Percentiles rank a stretch among this genome's conserved stretches.
Evolutionary conservation across 1,284 basidiomycete species (phyloP).

Genomic region (Leccinum subspadiceum): DNA sequence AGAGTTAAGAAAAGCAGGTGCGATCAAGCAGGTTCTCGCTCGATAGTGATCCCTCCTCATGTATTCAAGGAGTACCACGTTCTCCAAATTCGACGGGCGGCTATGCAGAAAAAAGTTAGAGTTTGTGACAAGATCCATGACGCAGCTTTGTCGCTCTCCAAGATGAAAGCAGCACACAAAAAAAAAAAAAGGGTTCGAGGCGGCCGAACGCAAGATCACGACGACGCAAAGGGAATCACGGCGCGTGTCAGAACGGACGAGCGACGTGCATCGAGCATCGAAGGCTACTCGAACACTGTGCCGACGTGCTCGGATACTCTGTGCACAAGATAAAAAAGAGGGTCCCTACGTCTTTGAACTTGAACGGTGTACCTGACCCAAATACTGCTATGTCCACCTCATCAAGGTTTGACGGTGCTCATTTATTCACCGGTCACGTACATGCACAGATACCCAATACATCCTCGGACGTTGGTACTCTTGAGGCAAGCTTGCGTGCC

Average conservation of each 20-base stretch:
- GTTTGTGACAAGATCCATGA: slow-evolving; percentile 81
- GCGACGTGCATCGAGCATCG: slow-evolving; percentile 49
- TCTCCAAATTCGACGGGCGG: slow-evolving; percentile 58
- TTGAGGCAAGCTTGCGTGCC: slow-evolving; percentile 61
- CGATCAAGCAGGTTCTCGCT: not conserved
- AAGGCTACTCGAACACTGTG: slow-evolving; percentile 71
- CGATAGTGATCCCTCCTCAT: slow-evolving; percentile 1
- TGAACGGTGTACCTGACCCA: slow-evolving; percentile 42
- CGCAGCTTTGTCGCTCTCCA: slow-evolving; percentile 67
- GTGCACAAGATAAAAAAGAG: slow-evolving; percentile 68
- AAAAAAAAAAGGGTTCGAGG: slow-evolving; percentile 63
- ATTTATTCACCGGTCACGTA: slow-evolving; percentile 77
- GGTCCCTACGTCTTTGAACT: slow-evolving; percentile 34
- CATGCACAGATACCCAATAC: slow-evolving; percentile 49
- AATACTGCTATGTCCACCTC: slow-evolving; percentile 45
- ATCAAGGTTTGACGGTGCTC: slow-evolving; percentile 73
- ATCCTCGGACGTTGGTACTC: slow-evolving; percentile 41
- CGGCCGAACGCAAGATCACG: slow-evolving; percentile 66
- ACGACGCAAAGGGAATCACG: slow-evolving; percentile 66
- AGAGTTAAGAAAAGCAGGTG: slow-evolving; percentile 81
- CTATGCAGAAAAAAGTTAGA: slow-evolving; percentile 65
- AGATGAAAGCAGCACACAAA: slow-evolving; percentile 51
- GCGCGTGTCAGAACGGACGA: slow-evolving; percentile 58
- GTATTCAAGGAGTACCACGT: slow-evolving; percentile 62
- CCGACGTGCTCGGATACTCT: slow-evolving; percentile 71